phyloP scores from a whole-genome alignment of 164 flowering plant species.

The Vitis labrusca region DNA sequence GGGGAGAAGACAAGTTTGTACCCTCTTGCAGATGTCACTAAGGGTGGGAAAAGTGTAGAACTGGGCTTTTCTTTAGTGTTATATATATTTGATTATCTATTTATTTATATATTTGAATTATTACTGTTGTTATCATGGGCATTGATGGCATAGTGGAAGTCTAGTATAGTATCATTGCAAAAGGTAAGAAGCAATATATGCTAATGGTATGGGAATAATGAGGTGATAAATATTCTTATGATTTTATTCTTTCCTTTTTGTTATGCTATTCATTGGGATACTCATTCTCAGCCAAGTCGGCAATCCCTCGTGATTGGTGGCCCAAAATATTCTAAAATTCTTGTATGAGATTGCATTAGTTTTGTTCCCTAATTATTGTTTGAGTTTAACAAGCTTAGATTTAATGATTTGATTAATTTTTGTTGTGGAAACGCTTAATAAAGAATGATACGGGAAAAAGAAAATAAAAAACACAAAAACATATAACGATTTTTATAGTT shows the following conservation, averaged over 20 bases:
- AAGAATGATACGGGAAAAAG: too few species aligned
- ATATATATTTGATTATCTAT: background rate
- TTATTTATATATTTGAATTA: background rate
- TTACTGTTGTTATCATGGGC: conserved; percentile 7
- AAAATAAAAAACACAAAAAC: too few species aligned
- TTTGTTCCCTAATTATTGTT: too few species aligned
- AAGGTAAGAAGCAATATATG: background rate
- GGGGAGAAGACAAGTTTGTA: background rate
- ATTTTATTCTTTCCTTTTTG: background rate
- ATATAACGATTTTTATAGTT: too few species aligned
- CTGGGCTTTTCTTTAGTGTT: background rate
- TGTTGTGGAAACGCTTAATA: too few species aligned
- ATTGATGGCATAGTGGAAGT: conserved; percentile 16
- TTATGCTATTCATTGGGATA: too few species aligned
- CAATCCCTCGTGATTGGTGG: background rate
- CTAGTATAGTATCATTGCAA: conserved; percentile 18
- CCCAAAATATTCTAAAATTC: too few species aligned
- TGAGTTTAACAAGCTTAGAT: too few species aligned
- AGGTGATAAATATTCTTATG: background rate
- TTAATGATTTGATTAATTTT: too few species aligned
- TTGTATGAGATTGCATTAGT: too few species aligned
- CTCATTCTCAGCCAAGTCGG: too few species aligned
- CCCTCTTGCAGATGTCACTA: background rate
- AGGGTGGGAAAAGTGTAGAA: background rate
- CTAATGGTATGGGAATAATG: conserved; percentile 7